Percentiles rank a stretch among this genome's conserved stretches.
These are phyloP conservation scores for Daphne laureola DNA, from an alignment of 441 rosid genomes.

Conservation along the genomic window DNA sequence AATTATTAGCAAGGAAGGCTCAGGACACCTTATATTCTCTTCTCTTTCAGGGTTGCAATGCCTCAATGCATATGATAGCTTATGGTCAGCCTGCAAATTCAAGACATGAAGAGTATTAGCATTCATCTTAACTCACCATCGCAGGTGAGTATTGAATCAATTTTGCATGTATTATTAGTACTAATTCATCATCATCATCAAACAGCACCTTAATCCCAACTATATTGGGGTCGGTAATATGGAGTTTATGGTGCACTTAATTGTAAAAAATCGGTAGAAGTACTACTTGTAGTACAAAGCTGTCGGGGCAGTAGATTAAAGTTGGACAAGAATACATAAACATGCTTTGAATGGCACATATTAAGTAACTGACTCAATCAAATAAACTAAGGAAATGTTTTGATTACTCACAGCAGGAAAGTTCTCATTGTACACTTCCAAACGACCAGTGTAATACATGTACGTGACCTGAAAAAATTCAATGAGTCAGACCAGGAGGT, in stretches of 20 bases:
- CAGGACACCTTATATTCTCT: conserved; percentile 70
- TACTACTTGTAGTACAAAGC: too few species aligned
- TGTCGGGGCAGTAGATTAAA: too few species aligned
- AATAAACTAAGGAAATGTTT: conserved; percentile 2
- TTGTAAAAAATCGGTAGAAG: too few species aligned
- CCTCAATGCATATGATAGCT: conserved; percentile 76
- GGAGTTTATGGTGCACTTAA: too few species aligned
- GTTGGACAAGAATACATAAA: conserved; percentile 1
- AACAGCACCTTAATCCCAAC: too few species aligned
- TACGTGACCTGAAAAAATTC: conserved; percentile 67
- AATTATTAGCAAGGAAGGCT: conserved; percentile 17
- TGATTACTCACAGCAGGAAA: conserved; percentile 64
- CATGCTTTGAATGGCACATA: background rate
- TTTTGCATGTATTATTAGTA: too few species aligned
- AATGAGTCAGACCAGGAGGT: background rate
- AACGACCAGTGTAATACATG: conserved; percentile 96
- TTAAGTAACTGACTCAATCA: background rate
- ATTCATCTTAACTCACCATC: background rate
- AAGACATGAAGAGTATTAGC: conserved; percentile 5
- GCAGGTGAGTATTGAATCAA: background rate
- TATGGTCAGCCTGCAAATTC: conserved; percentile 77
- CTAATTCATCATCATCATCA: too few species aligned
- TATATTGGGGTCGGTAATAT: too few species aligned
- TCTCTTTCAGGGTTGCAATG: conserved; percentile 64
- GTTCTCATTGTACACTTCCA: conserved; percentile 97